Base-by-base conservation (phyloP, 2,329 filamentous ascomycete species). In the Claviceps paspali region DNA sequence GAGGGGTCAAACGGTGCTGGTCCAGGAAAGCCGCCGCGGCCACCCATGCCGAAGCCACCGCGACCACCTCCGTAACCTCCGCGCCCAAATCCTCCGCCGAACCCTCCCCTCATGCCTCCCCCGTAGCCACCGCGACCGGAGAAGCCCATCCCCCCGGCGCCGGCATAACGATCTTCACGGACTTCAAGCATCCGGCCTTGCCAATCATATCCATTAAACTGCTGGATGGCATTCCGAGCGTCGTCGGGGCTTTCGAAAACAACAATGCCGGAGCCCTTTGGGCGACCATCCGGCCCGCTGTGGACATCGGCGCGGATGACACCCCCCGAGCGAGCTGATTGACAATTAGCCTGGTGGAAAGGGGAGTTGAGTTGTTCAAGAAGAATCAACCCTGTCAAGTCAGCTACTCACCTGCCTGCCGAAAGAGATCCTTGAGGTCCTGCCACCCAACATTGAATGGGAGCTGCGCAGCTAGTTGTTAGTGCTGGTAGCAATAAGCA, bases 141-240 rank as follows among this genome's bases (percentile, higher is more conserved):
- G 42, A 65, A 64, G 41, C 71, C 73, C 65, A 50, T 67, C 55
- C 49, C 60, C 42, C 76, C 77, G 42, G 61, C 66, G 19, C 76
- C 78, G 41, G 91, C 91, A 55, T 87, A 98, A 40, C 91, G 82
- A 55, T 98, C 91, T 61, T 96, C 88, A 44, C 91, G 86, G 45
- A 98, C 91, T 59, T 98, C 91, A 35, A 98, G 75, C 36, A 79
- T 66, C 41, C 91, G 82, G 9, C 91, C 91, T 59, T 96, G 88
- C 91, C 91, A 98, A 46, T 98, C 91, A 56, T 94, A 96, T 41
- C 91, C 91, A 55, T 96, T 95, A 69, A 96, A 98, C 49, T 95
- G 87, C 53, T 86, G 79, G 47, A 98, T 98, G 17, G 91, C 91
- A 53, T 86, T 94, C 47, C 86, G 84, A 29, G 91, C 88, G 61